A percentile compares a stretch with the other conserved stretches of the same genome.
phyloP scores from a whole-genome alignment of 768 basidiomycete genomes.

The Hortiboletus flavorubellus region DNA sequence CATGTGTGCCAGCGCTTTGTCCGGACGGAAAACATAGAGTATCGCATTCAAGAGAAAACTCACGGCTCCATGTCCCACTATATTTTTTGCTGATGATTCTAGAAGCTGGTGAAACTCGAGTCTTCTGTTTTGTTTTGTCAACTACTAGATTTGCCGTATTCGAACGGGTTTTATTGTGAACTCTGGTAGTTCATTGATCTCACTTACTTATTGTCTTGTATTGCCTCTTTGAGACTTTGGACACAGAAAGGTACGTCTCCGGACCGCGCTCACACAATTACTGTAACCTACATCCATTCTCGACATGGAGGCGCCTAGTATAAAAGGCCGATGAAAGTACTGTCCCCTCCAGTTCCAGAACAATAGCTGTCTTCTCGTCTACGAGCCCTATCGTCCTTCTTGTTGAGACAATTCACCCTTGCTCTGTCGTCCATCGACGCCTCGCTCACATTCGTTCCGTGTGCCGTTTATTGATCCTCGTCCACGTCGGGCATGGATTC shows the following conservation, averaged over 20 bases:
- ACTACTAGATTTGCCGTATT: constrained; percentile 21
- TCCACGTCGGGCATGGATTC: constrained; percentile 20
- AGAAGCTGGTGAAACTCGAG: no score
- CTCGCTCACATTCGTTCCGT: background rate
- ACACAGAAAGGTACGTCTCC: background rate
- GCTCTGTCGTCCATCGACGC: background rate
- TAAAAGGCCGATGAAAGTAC: constrained; percentile 2
- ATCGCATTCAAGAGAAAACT: background rate
- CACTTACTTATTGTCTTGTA: constrained; percentile 23
- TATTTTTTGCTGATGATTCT: background rate
- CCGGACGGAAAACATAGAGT: background rate
- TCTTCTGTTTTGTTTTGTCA: background rate
- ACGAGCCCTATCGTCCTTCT: background rate
- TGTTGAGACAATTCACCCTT: background rate
- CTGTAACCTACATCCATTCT: background rate
- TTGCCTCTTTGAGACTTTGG: constrained; percentile 2
- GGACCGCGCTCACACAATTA: background rate
- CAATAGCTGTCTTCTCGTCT: constrained; percentile 1
- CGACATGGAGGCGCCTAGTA: constrained; percentile 6
- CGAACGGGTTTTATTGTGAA: constrained; percentile 20
- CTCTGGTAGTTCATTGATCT: background rate
- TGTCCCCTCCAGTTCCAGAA: constrained; percentile 3
- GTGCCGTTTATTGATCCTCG: background rate
- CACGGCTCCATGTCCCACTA: background rate
- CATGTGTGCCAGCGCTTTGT: no score